A percentile compares a stretch with the other conserved stretches of the same genome.
Conservation (phyloP, 2,329 filamentous ascomycete genomes). For the Stagonosporopsis chrysanthemi region DNA sequence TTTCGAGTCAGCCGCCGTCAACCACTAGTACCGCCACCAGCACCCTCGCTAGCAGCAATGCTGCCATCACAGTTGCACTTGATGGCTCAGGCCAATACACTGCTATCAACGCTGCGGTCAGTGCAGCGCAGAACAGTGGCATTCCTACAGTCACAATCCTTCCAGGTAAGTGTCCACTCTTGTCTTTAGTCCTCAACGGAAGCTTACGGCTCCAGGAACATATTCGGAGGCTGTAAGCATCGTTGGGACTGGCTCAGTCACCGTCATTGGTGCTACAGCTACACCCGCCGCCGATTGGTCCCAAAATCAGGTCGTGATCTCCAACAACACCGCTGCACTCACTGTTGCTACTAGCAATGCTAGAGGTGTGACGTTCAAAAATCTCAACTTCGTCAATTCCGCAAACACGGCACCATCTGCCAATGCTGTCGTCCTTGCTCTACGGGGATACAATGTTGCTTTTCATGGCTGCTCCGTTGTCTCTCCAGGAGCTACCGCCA, state of each 20-base stretch:
- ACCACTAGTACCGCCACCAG: background rate
- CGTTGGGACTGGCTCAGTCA: constrained; percentile 52
- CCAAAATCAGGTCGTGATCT: constrained; percentile 51
- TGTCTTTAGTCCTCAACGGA: background rate
- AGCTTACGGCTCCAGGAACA: constrained; percentile 28
- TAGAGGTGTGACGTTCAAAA: constrained; percentile 48
- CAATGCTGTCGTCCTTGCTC: constrained; percentile 34
- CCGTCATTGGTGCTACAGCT: constrained; percentile 48
- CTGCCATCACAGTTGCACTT: constrained; percentile 54
- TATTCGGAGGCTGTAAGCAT: constrained; percentile 56
- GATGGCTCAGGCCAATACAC: constrained; percentile 57
- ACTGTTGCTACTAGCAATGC: constrained; percentile 41
- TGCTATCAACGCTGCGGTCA: constrained; percentile 55
- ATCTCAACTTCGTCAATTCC: constrained; percentile 52
- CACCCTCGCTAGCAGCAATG: background rate
- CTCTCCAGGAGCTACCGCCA: constrained; percentile 45
- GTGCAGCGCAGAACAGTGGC: constrained; percentile 52
- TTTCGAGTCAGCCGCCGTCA: background rate
- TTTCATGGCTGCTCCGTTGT: constrained; percentile 57
- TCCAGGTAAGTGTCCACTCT: constrained; percentile 38
- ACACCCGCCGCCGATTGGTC: constrained; percentile 42
- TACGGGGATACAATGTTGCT: constrained; percentile 52
- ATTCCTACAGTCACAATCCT: constrained; percentile 55
- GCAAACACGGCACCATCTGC: constrained; percentile 31
- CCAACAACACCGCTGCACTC: constrained; percentile 35